These are phyloP conservation scores for Lactifluus hygrophoroides DNA, from an alignment of 768 basidiomycete species.

Conservation along the genomic window DNA sequence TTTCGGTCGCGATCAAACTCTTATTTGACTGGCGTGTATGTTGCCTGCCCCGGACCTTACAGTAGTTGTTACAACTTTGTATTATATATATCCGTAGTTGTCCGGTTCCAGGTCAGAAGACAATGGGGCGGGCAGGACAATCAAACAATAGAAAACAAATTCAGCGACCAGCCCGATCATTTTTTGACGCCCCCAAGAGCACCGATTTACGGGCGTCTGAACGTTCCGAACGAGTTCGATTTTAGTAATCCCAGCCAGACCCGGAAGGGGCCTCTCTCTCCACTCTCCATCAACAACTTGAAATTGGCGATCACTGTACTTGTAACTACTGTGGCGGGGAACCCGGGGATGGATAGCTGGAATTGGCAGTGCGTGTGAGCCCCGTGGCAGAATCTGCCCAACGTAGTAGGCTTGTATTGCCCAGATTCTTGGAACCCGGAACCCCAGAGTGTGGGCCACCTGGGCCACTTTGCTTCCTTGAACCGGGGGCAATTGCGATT, in stretches of 20 bases:
- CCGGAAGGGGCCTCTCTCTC: too few species aligned
- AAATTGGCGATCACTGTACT: too few species aligned
- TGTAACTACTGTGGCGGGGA: too few species aligned
- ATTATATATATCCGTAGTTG: too few species aligned
- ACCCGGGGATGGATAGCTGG: too few species aligned
- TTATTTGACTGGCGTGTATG: too few species aligned
- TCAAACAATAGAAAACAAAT: background rate
- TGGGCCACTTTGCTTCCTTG: background rate
- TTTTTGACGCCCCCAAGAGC: background rate
- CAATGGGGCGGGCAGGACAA: too few species aligned
- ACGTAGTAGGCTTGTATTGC: background rate
- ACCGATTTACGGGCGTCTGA: background rate
- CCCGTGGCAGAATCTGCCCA: background rate
- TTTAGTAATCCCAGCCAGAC: background rate
- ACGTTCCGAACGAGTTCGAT: background rate
- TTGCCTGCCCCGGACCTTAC: constrained; percentile 8
- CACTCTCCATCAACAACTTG: too few species aligned
- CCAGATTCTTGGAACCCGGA: background rate
- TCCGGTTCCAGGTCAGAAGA: background rate
- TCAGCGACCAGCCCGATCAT: constrained; percentile 6
- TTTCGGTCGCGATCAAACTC: constrained; percentile 4
- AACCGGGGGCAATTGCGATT: background rate
- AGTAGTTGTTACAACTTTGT: too few species aligned
- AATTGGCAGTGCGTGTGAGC: too few species aligned
- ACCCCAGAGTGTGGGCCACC: too few species aligned